A percentile compares a stretch with the other conserved stretches of the same genome.
Evolutionary conservation across 1,284 basidiomycete genomes (phyloP).

Genomic region (Cryptococcus amylolentus): DNA sequence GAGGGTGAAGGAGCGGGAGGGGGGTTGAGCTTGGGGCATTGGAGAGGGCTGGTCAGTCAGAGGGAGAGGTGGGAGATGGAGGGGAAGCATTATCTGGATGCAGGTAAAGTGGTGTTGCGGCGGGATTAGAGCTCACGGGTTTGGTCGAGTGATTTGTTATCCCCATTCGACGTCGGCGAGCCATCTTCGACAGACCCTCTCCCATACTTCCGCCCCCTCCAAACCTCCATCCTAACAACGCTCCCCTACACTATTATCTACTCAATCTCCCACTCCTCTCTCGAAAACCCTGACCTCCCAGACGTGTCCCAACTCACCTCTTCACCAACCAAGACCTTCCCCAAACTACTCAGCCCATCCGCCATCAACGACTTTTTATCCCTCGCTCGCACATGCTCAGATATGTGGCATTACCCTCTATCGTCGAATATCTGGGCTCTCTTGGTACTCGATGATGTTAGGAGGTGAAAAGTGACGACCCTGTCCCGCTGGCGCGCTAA

Average conservation of each 20-base stretch:
- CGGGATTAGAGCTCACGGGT: no score
- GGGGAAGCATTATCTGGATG: constrained; percentile 9
- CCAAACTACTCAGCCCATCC: constrained; percentile 2
- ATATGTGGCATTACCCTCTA: constrained; percentile 5
- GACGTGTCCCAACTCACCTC: no score
- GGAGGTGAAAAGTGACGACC: constrained; percentile 5
- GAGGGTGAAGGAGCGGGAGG: background rate
- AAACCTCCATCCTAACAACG: background rate
- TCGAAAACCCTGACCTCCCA: no score
- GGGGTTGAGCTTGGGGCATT: constrained; percentile 5
- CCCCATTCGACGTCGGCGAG: no score
- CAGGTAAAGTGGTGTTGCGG: background rate
- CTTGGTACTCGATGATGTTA: constrained; percentile 10
- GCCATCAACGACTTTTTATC: constrained; percentile 11
- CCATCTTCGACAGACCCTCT: background rate
- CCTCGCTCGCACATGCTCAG: constrained; percentile 12
- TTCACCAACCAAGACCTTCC: no score
- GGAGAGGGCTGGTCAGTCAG: constrained; percentile 15
- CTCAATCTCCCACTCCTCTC: background rate
- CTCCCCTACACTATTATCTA: background rate
- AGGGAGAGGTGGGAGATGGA: constrained; percentile 2
- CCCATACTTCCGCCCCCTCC: background rate
- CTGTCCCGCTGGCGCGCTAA: constrained; percentile 20
- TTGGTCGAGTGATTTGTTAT: no score
- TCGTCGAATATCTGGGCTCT: constrained; percentile 13